These are phyloP conservation scores for Diaporthe sp. DNA, from an alignment of 2,329 filamentous ascomycete genomes.

Conservation along the genomic window DNA sequence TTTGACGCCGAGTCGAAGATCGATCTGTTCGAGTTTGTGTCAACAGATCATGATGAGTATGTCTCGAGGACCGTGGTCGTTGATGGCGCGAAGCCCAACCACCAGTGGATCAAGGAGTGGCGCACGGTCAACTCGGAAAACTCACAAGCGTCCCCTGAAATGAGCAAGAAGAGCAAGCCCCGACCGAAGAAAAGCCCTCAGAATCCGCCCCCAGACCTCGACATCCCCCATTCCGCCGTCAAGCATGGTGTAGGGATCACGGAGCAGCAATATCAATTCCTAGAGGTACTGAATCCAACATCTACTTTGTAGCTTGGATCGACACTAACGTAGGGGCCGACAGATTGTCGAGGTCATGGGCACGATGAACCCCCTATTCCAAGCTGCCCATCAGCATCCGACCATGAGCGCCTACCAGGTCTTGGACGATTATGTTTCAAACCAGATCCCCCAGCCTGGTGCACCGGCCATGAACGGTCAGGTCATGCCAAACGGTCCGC, in stretches of 20 bases:
- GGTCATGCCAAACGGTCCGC: constrained; percentile 58
- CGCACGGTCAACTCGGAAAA: constrained; percentile 70
- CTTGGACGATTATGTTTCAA: constrained; percentile 71
- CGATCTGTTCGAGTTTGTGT: constrained; percentile 86
- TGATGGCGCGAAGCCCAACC: constrained; percentile 71
- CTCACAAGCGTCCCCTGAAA: constrained; percentile 72
- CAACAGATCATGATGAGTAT: constrained; percentile 84
- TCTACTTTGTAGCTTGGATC: constrained; percentile 8
- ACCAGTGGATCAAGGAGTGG: constrained; percentile 78
- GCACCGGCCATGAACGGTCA: constrained; percentile 62
- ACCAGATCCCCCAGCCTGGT: constrained; percentile 58
- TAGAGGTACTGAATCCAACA: constrained; percentile 65
- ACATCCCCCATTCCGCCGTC: constrained; percentile 71
- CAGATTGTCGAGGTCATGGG: constrained; percentile 77
- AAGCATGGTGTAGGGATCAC: constrained; percentile 72
- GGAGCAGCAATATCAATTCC: constrained; percentile 72
- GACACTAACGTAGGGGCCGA: constrained; percentile 46
- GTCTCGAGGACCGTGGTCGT: constrained; percentile 78
- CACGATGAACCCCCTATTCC: constrained; percentile 75
- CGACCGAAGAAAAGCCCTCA: constrained; percentile 72
- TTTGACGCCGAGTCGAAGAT: constrained; percentile 87
- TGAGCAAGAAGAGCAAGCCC: constrained; percentile 76
- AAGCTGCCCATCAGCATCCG: constrained; percentile 55
- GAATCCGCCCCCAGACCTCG: constrained; percentile 71
- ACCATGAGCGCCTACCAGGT: constrained; percentile 69